Evolutionary conservation across 306 rosid genomes (phyloP), one percentile per base, ranked within the genome.

Genomic region (Fagus crenata): DNA sequence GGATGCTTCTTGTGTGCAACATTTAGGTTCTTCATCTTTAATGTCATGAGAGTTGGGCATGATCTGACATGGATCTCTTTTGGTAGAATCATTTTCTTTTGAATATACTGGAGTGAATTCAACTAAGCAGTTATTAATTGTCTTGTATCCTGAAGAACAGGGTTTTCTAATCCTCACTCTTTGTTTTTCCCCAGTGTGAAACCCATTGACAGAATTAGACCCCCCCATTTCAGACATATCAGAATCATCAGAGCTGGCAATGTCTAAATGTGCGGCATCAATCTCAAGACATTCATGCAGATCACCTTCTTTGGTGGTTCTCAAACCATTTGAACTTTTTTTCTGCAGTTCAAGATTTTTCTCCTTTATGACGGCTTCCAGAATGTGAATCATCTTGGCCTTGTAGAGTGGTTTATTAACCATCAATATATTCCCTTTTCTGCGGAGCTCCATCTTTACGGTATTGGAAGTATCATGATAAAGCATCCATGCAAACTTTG

Each of bases 401-500:
- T 87, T 95, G 87, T 95, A 95, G 17, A 95, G 86, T 15, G 99
- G 96, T 60, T 87, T 92, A 55, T 89, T 95, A 67, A 90, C 87
- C 99, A 92, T 86, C 77, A 86, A 71, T 32, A 83, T 36, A 77
- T 95, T 89, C 49, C 97, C 96, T 73, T 90, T 92, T 81, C 90
- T 73, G 17, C 99, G 89, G 17, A 96, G 97, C 88, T 96, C 98
- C 89, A 74, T 87, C 89, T 96, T 96, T 64, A 92, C 43, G 42
- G 85, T 88, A 69, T 87, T 96, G 63, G 98, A 82, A 3, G 99
- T 92, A 81, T 96, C 99, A 72, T 96, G 97, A 80, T 89, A 91
- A 61, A 91, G 87, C 83, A 96, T 77, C 99, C 99, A 96, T 2
- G 92, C 94, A 53, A 96, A 96, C 60, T 83, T 96, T n/a, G 91